Evolutionary conservation across 768 basidiomycete genomes (phyloP).

Genomic region (Erythrobasidium yunnanense): DNA sequence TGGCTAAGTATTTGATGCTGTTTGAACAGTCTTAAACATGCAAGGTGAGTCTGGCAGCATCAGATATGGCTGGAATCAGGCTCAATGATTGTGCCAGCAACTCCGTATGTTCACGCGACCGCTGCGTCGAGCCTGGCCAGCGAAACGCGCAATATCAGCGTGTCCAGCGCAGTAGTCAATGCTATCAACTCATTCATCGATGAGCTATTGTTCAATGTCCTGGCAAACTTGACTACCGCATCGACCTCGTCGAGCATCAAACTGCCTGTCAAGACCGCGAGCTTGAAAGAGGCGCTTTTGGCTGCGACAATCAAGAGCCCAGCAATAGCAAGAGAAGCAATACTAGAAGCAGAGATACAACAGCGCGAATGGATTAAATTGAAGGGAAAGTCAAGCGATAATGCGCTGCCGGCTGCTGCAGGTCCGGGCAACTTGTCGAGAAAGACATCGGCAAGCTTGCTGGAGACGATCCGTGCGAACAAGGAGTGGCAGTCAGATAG

Average conservation of each 20-base stretch:
- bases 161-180: not conserved
- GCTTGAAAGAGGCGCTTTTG: not conserved
- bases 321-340: not conserved
- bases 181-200: conserved; percentile 5
- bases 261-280: not conserved
- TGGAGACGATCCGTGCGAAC: too few species aligned
- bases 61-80: too few species aligned
- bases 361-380: not conserved
- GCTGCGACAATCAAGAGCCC: not conserved
- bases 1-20: too few species aligned
- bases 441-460: too few species aligned
- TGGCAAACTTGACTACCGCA: too few species aligned
- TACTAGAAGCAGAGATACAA: not conserved
- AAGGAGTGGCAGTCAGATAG: too few species aligned
- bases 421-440: too few species aligned
- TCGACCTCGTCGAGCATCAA: not conserved
- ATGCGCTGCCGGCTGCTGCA: too few species aligned
- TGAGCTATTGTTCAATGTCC: not conserved
- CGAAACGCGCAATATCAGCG: not conserved
- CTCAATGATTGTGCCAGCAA: too few species aligned
- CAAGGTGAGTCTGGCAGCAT: too few species aligned
- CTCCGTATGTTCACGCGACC: not conserved
- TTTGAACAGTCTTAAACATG: too few species aligned
- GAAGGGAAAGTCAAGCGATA: not conserved
- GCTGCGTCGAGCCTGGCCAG: not conserved